phyloP scores from a whole-genome alignment of 352 stramenopile genomes.

The Pythium oligandrum region DNA sequence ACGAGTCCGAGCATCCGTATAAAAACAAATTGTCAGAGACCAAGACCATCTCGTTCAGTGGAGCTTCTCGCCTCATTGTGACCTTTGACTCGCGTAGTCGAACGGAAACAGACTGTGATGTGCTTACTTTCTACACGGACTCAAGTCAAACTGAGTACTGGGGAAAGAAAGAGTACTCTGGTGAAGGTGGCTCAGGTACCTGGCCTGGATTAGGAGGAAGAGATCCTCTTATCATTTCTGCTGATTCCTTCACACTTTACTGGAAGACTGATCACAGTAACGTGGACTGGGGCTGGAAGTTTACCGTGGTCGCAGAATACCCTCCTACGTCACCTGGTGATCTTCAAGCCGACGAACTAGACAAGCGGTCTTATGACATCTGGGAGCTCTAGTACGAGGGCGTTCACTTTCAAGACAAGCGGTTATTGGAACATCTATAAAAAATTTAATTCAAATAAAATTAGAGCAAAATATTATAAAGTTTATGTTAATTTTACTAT shows the following conservation, averaged over 20 bases:
- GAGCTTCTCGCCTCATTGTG: constrained; percentile 54
- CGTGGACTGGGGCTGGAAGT: constrained; percentile 87
- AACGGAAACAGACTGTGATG: constrained; percentile 75
- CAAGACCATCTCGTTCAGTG: constrained; percentile 71
- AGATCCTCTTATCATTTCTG: constrained; percentile 63
- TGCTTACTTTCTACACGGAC: constrained; percentile 83
- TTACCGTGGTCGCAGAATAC: constrained; percentile 68
- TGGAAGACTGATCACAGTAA: constrained; percentile 85
- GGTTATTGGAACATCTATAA: too few species aligned
- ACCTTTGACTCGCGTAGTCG: constrained; percentile 65
- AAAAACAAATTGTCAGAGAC: constrained; percentile 72
- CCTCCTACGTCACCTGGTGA: constrained; percentile 32
- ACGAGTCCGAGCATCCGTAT: constrained; percentile 87
- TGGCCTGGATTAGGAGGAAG: constrained; percentile 71
- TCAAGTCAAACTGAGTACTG: constrained; percentile 56
- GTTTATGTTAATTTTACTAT: too few species aligned
- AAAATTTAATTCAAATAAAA: too few species aligned
- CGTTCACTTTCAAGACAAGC: constrained; percentile 32
- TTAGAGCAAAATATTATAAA: too few species aligned
- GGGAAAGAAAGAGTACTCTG: constrained; percentile 64
- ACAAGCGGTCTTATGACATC: constrained; percentile 54
- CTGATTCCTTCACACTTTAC: constrained; percentile 74
- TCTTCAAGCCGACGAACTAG: constrained; percentile 47
- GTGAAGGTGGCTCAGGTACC: constrained; percentile 55
- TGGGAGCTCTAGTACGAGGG: constrained; percentile 73